phyloP scores from a whole-genome alignment of 2,329 filamentous ascomycete genomes.

The Aspergillus sclerotialis region DNA sequence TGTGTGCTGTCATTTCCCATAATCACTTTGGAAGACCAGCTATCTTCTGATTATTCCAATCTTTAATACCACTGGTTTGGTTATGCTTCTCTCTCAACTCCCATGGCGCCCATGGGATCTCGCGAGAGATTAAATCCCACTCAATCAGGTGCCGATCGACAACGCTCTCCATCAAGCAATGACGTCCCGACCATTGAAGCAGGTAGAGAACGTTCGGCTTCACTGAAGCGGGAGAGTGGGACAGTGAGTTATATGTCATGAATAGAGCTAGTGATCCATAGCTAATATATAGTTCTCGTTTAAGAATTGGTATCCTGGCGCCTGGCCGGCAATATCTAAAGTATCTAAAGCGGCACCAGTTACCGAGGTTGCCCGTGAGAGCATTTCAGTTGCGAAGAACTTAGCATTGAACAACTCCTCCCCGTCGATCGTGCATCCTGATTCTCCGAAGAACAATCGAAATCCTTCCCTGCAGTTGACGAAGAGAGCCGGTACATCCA shows the following conservation, averaged over 20 bases:
- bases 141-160: constrained; percentile 24
- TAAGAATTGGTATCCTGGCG: constrained; percentile 40
- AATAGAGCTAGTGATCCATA: constrained; percentile 1
- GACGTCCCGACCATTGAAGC: constrained; percentile 10
- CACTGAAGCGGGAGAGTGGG: constrained; percentile 18
- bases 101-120: constrained; percentile 36
- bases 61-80: constrained; percentile 9
- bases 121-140: constrained; percentile 39
- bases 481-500: constrained; percentile 32
- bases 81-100: constrained; percentile 27
- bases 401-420: constrained; percentile 27
- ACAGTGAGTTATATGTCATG: constrained; percentile 21
- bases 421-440: constrained; percentile 23
- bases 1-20: constrained; percentile 3
- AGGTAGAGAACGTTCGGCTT: constrained; percentile 16
- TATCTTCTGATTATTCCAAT: constrained; percentile 7
- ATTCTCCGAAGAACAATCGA: constrained; percentile 18
- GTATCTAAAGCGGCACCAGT: constrained; percentile 40
- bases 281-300: constrained; percentile 6
- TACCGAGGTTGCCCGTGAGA: constrained; percentile 45
- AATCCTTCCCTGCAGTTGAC: constrained; percentile 38
- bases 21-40: constrained; percentile 1
- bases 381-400: constrained; percentile 38
- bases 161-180: constrained; percentile 17
- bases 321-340: constrained; percentile 35